A percentile compares a stretch with the other conserved stretches of the same genome.
Conservation (phyloP, 305 asterid species). For the Galium porrigens region DNA sequence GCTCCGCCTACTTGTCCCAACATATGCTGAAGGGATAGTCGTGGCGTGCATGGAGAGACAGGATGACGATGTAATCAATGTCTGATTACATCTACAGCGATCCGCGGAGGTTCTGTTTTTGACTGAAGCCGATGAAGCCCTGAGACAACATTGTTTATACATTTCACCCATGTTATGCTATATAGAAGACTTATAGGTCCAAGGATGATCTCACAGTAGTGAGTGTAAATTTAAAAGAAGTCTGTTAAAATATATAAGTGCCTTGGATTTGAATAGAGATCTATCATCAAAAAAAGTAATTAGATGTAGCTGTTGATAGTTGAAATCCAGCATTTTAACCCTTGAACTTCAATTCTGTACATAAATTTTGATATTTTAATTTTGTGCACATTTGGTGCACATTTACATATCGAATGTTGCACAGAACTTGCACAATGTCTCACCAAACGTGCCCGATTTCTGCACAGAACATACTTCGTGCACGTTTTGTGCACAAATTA, state of each 20-base stretch:
- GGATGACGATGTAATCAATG: slow-evolving; percentile 65
- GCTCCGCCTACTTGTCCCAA: slow-evolving; percentile 69
- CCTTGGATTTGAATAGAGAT: background rate
- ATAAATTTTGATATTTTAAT: background rate
- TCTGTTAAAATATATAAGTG: slow-evolving; percentile 5
- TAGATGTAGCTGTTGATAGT: background rate
- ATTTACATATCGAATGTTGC: background rate
- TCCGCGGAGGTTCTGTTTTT: slow-evolving; percentile 22
- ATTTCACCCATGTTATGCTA: slow-evolving; percentile 6
- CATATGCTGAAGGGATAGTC: slow-evolving; percentile 63
- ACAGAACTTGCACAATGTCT: too few species aligned
- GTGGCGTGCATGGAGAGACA: slow-evolving; percentile 49
- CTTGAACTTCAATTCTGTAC: slow-evolving; percentile 9
- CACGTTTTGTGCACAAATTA: background rate
- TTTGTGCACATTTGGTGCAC: background rate
- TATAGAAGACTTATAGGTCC: slow-evolving; percentile 8
- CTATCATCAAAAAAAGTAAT: background rate
- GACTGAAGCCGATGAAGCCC: slow-evolving; percentile 6
- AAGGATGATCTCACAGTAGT: background rate
- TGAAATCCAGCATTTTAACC: slow-evolving; percentile 10
- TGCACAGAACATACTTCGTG: background rate
- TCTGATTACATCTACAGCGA: slow-evolving; percentile 32
- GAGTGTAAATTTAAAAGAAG: background rate
- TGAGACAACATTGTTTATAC: slow-evolving; percentile 7
- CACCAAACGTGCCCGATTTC: background rate